Evolutionary conservation across 768 basidiomycete genomes (phyloP).

Genomic region (Asterophora parasitica): DNA sequence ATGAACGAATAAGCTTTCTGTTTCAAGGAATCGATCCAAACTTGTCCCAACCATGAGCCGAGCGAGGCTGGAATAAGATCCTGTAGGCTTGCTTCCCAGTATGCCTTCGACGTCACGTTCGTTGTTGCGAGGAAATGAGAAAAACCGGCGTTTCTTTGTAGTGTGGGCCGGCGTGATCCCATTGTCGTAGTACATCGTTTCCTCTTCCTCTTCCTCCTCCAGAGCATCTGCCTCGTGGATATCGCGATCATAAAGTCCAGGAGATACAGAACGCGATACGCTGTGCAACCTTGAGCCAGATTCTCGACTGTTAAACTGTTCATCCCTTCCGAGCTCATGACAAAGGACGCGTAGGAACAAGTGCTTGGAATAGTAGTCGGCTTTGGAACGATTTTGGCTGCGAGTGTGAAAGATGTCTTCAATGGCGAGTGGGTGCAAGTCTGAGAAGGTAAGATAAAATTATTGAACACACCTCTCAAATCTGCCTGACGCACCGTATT

Average conservation of each 20-base stretch:
- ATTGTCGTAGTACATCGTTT: slow-evolving; percentile 7
- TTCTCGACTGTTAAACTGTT: slow-evolving; percentile 16
- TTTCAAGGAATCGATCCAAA: neutral
- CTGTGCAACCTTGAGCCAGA: slow-evolving; percentile 23
- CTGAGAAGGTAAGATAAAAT: slow-evolving; percentile 25
- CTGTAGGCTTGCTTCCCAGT: neutral
- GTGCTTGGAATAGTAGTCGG: slow-evolving; percentile 66
- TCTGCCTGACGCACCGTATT: slow-evolving; percentile 44
- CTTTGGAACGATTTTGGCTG: slow-evolving; percentile 55
- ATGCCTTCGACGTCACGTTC: slow-evolving; percentile 16
- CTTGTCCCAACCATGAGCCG: slow-evolving; percentile 10
- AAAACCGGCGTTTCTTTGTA: slow-evolving; percentile 9
- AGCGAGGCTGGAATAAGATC: slow-evolving; percentile 12
- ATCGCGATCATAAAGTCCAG: slow-evolving; percentile 26
- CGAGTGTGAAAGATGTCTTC: slow-evolving; percentile 64
- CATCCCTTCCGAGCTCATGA: slow-evolving; percentile 45
- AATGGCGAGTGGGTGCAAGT: slow-evolving; percentile 65
- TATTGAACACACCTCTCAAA: neutral
- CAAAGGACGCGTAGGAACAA: slow-evolving; percentile 67
- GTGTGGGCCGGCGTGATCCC: slow-evolving; percentile 5
- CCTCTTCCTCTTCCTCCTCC: slow-evolving; percentile 9
- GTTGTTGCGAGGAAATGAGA: slow-evolving; percentile 4
- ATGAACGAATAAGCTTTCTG: neutral
- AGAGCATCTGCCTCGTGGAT: neutral
- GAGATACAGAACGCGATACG: slow-evolving; percentile 32